Percentiles rank a stretch among this genome's conserved stretches.
Evolutionary conservation across 495 filamentous ascomycete species (phyloP).

Genomic region (Penicillium odoratum): DNA sequence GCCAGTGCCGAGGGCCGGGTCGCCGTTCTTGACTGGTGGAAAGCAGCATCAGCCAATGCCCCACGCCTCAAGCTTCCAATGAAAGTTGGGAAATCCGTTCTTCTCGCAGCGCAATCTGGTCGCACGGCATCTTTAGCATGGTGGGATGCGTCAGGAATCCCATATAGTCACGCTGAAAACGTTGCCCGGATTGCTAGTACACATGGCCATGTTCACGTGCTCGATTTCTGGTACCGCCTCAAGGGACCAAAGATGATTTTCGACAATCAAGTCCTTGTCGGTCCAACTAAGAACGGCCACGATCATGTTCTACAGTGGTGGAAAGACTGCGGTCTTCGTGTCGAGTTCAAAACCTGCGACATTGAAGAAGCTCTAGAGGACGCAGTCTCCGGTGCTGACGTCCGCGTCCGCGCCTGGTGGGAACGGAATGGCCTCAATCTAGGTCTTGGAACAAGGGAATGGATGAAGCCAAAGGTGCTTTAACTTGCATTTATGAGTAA

Average conservation of each 20-base stretch:
- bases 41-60: conserved; percentile 50
- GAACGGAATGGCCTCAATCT: conserved; percentile 84
- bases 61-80: conserved; percentile 48
- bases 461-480: conserved; percentile 81
- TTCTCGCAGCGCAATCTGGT: conserved; percentile 77
- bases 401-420: conserved; percentile 82
- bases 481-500: conserved; percentile 23
- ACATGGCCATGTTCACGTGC: conserved; percentile 81
- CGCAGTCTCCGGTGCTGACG: conserved; percentile 59
- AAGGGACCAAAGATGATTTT: conserved; percentile 84
- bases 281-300: conserved; percentile 83
- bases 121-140: conserved; percentile 70
- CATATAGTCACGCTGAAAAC: conserved; percentile 69
- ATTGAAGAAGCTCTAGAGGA: conserved; percentile 94
- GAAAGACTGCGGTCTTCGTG: conserved; percentile 70
- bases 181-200: conserved; percentile 81
- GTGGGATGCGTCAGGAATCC: conserved; percentile 79
- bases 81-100: conserved; percentile 77
- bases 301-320: conserved; percentile 89
- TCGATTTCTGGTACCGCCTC: conserved; percentile 77
- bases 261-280: conserved; percentile 84
- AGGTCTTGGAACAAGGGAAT: conserved; percentile 83
- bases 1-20: conserved; percentile 81
- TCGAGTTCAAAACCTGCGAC: conserved; percentile 94
- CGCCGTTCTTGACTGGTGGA: conserved; percentile 91